A percentile compares a stretch with the other conserved stretches of the same genome.
These are phyloP conservation scores for Boeremia exigua DNA, from an alignment of 2,329 filamentous ascomycete genomes.

Conservation along the genomic window DNA sequence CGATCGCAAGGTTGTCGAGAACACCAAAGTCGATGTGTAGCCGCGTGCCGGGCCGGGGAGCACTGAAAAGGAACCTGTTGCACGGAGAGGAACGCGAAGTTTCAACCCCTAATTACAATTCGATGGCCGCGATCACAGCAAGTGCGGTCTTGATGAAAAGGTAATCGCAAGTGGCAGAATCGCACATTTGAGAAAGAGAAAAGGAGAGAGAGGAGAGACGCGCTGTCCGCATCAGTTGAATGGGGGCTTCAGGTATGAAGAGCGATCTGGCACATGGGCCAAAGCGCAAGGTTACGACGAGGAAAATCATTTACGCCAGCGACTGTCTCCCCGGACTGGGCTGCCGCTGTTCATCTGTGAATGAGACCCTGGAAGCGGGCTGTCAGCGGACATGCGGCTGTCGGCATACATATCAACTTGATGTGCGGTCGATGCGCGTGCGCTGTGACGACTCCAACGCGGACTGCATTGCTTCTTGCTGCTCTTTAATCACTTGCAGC, in stretches of 20 bases:
- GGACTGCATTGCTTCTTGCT: too few species aligned
- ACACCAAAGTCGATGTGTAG: conserved; percentile 43
- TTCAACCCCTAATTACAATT: conserved; percentile 28
- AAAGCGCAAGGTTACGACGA: conserved; percentile 45
- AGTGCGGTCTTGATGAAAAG: conserved; percentile 34
- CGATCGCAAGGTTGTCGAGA: conserved; percentile 37
- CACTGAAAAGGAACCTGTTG: conserved; percentile 27
- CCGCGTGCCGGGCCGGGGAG: conserved; percentile 25
- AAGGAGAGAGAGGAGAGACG: conserved; percentile 32
- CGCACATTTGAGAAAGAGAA: conserved; percentile 32
- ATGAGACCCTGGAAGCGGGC: conserved; percentile 19
- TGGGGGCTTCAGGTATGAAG: conserved; percentile 41
- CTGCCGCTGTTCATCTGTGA: conserved; percentile 26
- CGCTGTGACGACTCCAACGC: neutral
- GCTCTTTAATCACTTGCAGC: neutral
- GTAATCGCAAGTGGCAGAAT: conserved; percentile 20
- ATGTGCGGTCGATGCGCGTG: neutral
- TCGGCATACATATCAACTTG: conserved; percentile 21
- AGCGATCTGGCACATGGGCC: conserved; percentile 43
- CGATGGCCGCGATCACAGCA: conserved; percentile 37
- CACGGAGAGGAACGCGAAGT: conserved; percentile 40
- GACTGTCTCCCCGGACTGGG: conserved; percentile 19
- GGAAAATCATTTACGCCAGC: conserved; percentile 42
- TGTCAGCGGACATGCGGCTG: conserved; percentile 5
- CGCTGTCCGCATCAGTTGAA: conserved; percentile 28